Base-by-base conservation (phyloP, 225 moss, liverwort and hornwort genomes). In the Bryoerythrophyllum caledonicum region DNA sequence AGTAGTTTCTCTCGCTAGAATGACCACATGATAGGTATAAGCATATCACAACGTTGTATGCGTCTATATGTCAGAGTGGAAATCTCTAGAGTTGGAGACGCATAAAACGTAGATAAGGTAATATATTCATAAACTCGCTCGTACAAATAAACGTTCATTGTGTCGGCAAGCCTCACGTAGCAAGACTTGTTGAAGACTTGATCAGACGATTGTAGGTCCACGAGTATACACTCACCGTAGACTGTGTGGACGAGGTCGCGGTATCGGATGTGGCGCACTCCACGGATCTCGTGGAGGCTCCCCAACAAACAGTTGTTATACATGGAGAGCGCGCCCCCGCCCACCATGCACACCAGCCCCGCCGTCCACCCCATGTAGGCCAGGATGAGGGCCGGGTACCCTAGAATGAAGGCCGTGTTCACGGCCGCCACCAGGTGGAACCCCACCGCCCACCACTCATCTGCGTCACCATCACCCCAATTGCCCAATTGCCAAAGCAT, bases 371-470 rank as follows among this genome's bases (percentile, higher is more conserved):
- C 84, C 5, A 89, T 12, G 66, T 77, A 86, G 0, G 78, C 17
- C 75, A 89, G 83, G 1, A 86, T 80, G 19, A 86, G 80, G 11
- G 86, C 83, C 0, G 89, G 89, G 71, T 86, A 89, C 12, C 89
- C 89, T 51, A 87, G 56, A 51, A 86, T 78, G 51, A 89, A 86
- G 0, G 86, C 84, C 0, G 81, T 84, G 82, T 84, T 89, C 6
- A 89, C 62, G 0, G 84, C 77, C 0, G 84, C 84, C 7, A 89
- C 60, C 7, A 89, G 61, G 48, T 84, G 86, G 51, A 89, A 81
- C 4, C 86, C 86, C 1, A 89, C 86, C 1, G 74, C 77, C 89
- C 86, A 87, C 86, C 89, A 84, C 2, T 78, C 28, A 70, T 87
- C 89, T 89, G 66, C 41, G 68, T 3, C 13, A 4, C 3, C 13